Conservation (phyloP, 345 rosid genomes). For the Populus pruinosa region DNA sequence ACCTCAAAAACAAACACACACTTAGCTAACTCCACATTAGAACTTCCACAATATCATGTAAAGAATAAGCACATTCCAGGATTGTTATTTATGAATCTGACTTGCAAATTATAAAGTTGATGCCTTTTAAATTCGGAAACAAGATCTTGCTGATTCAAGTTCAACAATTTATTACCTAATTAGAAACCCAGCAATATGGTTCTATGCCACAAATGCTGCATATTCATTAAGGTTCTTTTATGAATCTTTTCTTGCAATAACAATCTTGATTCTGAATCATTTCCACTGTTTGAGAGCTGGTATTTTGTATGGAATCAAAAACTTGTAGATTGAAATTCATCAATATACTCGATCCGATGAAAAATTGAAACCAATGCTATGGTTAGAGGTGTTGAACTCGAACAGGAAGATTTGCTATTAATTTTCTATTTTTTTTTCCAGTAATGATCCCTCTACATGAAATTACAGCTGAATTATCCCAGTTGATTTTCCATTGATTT, state of each 20-base stretch:
- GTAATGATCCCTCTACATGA: background rate
- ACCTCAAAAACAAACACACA: too few species aligned
- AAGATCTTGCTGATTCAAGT: background rate
- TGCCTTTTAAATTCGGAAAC: background rate
- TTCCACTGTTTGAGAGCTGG: too few species aligned
- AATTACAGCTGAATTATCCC: background rate
- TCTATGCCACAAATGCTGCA: too few species aligned
- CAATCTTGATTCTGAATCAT: too few species aligned
- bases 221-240: too few species aligned
- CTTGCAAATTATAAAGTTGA: background rate
- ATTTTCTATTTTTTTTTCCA: background rate
- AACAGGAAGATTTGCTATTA: background rate
- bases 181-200: too few species aligned
- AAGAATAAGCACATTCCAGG: too few species aligned
- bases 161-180: too few species aligned
- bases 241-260: too few species aligned
- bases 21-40: background rate
- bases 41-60: background rate
- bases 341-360: background rate
- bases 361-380: background rate
- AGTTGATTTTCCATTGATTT: constrained; percentile 31
- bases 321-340: background rate
- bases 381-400: background rate
- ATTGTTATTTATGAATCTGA: background rate
- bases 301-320: too few species aligned